Percentiles rank a stretch among this genome's conserved stretches.
Conservation (phyloP, 2,329 filamentous ascomycete genomes). For the Sphaerulina musiva region DNA sequence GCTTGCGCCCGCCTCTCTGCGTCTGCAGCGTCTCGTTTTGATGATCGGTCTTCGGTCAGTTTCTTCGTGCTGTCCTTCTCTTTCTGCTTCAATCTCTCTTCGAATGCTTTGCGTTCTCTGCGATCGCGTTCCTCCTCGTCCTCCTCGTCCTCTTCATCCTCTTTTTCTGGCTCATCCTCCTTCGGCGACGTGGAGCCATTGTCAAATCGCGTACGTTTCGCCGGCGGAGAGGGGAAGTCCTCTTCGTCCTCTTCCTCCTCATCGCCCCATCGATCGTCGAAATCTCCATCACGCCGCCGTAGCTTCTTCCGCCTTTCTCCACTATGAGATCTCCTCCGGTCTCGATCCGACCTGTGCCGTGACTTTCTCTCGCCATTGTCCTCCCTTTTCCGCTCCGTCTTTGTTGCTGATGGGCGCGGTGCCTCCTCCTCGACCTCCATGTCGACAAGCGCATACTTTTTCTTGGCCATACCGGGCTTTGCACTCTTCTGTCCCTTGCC, state of each 20-base stretch:
- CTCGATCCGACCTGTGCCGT: slow-evolving; percentile 36
- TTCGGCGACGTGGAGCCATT: slow-evolving; percentile 41
- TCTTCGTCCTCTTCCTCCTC: slow-evolving; percentile 50
- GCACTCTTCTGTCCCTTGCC: slow-evolving; percentile 10
- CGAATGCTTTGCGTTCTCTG: slow-evolving; percentile 71
- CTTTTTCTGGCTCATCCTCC: slow-evolving; percentile 18
- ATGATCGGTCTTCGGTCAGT: slow-evolving; percentile 54
- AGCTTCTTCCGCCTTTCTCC: slow-evolving; percentile 45
- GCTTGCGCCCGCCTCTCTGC: slow-evolving; percentile 57
- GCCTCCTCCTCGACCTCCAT: slow-evolving; percentile 45
- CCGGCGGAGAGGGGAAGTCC: slow-evolving; percentile 60
- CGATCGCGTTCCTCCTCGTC: slow-evolving; percentile 54
- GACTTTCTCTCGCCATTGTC: slow-evolving; percentile 33
- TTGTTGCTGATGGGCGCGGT: slow-evolving; percentile 14
- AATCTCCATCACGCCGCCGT: slow-evolving; percentile 50
- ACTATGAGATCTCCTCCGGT: slow-evolving; percentile 29
- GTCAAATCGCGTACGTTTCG: slow-evolving; percentile 64
- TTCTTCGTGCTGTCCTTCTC: slow-evolving; percentile 66
- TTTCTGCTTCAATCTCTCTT: slow-evolving; percentile 65
- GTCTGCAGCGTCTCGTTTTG: slow-evolving; percentile 36
- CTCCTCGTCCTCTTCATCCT: slow-evolving; percentile 28
- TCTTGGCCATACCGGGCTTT: slow-evolving; percentile 36
- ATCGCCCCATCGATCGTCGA: slow-evolving; percentile 76
- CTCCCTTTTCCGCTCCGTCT: slow-evolving; percentile 17
- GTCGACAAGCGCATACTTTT: slow-evolving; percentile 49